These are phyloP conservation scores for Jackrogersella multiformis DNA, from an alignment of 495 filamentous ascomycete species.

Conservation along the genomic window DNA sequence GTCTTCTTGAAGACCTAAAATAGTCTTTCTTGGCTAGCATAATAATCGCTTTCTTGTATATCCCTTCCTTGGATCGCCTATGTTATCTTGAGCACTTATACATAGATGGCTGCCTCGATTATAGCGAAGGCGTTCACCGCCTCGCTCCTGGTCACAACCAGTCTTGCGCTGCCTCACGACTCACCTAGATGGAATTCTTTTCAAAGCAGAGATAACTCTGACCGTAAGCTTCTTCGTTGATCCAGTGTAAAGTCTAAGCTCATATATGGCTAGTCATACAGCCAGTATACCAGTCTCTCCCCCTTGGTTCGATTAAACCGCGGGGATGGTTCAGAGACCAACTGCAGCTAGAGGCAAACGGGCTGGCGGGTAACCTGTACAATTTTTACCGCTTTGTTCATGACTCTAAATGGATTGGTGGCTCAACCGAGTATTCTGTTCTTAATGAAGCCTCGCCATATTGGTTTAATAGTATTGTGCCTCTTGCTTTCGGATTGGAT, in stretches of 20 bases:
- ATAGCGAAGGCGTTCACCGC: conserved; percentile 29
- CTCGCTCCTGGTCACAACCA: conserved; percentile 14
- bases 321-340: conserved; percentile 70
- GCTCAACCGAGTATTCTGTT: conserved; percentile 64
- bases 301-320: conserved; percentile 66
- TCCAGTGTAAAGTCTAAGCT: neutral
- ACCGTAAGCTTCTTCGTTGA: conserved; percentile 18
- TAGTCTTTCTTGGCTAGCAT: neutral
- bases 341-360: conserved; percentile 60
- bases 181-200: neutral
- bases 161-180: conserved; percentile 24
- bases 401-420: conserved; percentile 65
- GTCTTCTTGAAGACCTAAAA: neutral
- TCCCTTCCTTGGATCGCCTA: neutral
- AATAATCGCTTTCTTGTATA: neutral
- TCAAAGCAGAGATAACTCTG: conserved; percentile 15
- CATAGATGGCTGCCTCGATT: conserved; percentile 26
- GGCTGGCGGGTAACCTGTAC: conserved; percentile 67
- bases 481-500: conserved; percentile 67
- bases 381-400: conserved; percentile 68
- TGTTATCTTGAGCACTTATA: conserved; percentile 8
- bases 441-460: conserved; percentile 70
- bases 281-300: conserved; percentile 54
- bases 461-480: conserved; percentile 73
- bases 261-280: conserved; percentile 37